These are phyloP conservation scores for Lactarius sp. DNA, from an alignment of 768 basidiomycete species.

Conservation along the genomic window DNA sequence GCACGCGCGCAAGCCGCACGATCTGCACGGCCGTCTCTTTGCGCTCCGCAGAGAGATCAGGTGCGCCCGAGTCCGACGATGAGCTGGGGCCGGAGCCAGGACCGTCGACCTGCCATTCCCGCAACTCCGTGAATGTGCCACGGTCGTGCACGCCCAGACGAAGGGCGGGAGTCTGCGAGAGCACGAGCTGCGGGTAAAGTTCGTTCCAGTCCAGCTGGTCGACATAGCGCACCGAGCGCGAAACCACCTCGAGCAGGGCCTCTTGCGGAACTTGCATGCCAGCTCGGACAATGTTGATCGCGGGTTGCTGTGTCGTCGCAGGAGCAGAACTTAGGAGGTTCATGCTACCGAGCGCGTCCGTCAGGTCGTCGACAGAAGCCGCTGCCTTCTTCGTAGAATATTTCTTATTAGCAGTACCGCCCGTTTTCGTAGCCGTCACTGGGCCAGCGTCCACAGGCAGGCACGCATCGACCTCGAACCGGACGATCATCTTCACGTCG, in stretches of 20 bases:
- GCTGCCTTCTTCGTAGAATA: not conserved
- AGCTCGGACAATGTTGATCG: not conserved
- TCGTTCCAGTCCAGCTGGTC: slow-evolving; percentile 32
- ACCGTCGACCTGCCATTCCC: slow-evolving; percentile 34
- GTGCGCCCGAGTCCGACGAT: not conserved
- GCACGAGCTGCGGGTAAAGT: slow-evolving; percentile 47
- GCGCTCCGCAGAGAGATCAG: not conserved
- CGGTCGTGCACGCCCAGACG: slow-evolving; percentile 54
- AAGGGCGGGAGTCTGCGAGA: slow-evolving; percentile 62
- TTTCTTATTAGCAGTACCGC: not conserved
- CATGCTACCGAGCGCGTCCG: slow-evolving; percentile 25
- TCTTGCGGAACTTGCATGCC: no score
- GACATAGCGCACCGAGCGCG: slow-evolving; percentile 27
- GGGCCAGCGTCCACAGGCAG: no score
- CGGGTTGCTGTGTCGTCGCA: not conserved
- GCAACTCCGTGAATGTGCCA: slow-evolving; percentile 48
- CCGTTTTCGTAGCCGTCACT: no score
- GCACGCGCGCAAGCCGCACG: slow-evolving; percentile 11
- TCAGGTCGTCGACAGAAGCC: slow-evolving; percentile 24
- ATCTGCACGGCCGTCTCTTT: not conserved
- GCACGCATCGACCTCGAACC: no score
- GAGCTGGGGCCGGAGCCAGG: slow-evolving; percentile 13
- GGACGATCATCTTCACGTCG: no score
- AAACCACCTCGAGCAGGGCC: slow-evolving; percentile 33
- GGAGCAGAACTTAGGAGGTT: not conserved